These are phyloP conservation scores for Ceratocystis huliohia DNA, from an alignment of 2,329 filamentous ascomycete genomes.

Conservation along the genomic window DNA sequence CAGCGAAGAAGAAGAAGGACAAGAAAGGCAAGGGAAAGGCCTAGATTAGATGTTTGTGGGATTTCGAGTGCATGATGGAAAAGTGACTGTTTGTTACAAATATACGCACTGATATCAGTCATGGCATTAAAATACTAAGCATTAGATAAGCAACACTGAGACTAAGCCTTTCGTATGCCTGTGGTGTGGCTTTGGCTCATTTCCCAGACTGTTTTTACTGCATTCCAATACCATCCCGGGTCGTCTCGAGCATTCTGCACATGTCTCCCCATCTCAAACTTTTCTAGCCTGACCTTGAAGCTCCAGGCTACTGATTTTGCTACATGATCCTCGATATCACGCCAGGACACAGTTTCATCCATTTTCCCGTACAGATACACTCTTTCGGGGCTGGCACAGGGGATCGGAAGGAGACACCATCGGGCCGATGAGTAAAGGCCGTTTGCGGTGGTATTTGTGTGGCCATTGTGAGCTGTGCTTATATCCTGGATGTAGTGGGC, in stretches of 20 bases:
- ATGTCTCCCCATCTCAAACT: slow-evolving; percentile 37
- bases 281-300: slow-evolving; percentile 33
- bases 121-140: background rate
- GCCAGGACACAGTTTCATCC: slow-evolving; percentile 36
- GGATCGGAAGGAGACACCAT: background rate
- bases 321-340: slow-evolving; percentile 37
- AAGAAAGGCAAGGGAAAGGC: slow-evolving; percentile 38
- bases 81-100: background rate
- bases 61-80: background rate
- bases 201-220: slow-evolving; percentile 36
- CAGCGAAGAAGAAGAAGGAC: slow-evolving; percentile 37
- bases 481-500: background rate
- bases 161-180: background rate
- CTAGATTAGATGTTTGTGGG: slow-evolving; percentile 16
- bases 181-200: background rate
- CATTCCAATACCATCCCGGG: slow-evolving; percentile 38
- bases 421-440: background rate
- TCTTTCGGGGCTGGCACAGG: slow-evolving; percentile 23
- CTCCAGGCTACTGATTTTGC: slow-evolving; percentile 31
- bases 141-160: background rate
- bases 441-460: background rate
- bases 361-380: slow-evolving; percentile 41
- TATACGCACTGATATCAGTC: background rate
- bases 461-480: background rate
- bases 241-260: slow-evolving; percentile 30